These are phyloP conservation scores for Candida vartiovaarae DNA, from an alignment of 805 yeast genomes.

Conservation along the genomic window DNA sequence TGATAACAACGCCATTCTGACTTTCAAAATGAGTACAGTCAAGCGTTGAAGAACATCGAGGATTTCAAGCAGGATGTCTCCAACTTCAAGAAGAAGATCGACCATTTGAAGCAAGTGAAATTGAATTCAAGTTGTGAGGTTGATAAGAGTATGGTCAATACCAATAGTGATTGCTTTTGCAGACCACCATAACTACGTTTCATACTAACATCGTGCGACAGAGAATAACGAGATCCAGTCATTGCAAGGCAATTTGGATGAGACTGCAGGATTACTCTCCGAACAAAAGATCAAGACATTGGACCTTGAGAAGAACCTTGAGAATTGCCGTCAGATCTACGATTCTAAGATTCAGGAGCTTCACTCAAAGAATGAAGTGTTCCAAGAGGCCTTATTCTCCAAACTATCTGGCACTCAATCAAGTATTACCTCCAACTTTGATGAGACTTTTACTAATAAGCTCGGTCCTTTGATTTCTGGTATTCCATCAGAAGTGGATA, in stretches of 20 bases:
- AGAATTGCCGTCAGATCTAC: conserved; percentile 13
- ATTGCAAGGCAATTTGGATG: conserved; percentile 32
- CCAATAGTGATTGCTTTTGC: background rate
- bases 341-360: conserved; percentile 8
- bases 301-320: conserved; percentile 21
- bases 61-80: conserved; percentile 18
- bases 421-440: background rate
- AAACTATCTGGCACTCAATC: conserved; percentile 3
- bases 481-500: background rate
- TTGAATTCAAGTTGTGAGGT: conserved; percentile 15
- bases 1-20: conserved; percentile 17
- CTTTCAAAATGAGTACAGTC: conserved; percentile 22
- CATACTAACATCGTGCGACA: conserved; percentile 13
- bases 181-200: conserved; percentile 1
- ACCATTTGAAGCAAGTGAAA: conserved; percentile 21
- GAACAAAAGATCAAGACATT: conserved; percentile 37
- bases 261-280: conserved; percentile 37
- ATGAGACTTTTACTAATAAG: background rate
- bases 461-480: background rate
- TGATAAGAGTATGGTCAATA: conserved; percentile 12
- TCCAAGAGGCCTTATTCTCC: background rate
- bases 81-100: conserved; percentile 20
- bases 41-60: conserved; percentile 13
- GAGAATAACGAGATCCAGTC: conserved; percentile 28
- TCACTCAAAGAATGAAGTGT: conserved; percentile 1